Base-by-base conservation (phyloP, 2,329 filamentous ascomycete species). In the Pseudocercospora fijiensis region DNA sequence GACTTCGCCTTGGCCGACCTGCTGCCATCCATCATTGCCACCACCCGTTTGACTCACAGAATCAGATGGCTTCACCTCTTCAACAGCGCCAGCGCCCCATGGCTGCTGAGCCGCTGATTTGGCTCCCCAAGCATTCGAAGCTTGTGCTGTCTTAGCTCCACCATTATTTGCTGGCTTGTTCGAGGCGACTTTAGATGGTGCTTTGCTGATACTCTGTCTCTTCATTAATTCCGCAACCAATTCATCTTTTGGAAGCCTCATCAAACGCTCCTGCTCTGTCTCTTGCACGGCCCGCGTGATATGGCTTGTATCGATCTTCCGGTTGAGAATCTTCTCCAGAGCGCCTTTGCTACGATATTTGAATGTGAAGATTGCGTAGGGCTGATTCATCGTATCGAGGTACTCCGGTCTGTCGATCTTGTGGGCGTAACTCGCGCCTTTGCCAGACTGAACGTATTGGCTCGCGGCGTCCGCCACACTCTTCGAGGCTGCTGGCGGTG, bases 361-460 rank as follows among this genome's bases (percentile, higher is more conserved):
- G 76, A 82, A 83, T n/a, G 75, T 75, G 69, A 83, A 82, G 10
- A 82, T 77, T 0, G 80, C 81, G 63, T 80, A 82, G 24, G 78
- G 77, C 52, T 67, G 60, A 13, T 73, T 66, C 69, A 78, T 73
- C 0, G 65, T 59, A 66, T 82, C 80, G 4, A 82, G 47, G 63
- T 82, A 82, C 43, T 74, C 70, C 1, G 80, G 80, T 3, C 75
- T 66, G 1, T 71, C 71, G 0, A 75, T 66, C 0, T 70, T 68
- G 64, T 82, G 80, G 1, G 70, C 66, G 61, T 82, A 82, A 16
- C 70, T 62, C 1, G 71, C 73, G 1, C 76, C 78, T 59, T 71
- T 71, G 11, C 79, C 78, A 16, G 67, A 58, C 62, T 72, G 69
- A 4, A 73, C 64, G 18, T 56, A 56, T 24, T 37, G 52, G 27